These are phyloP conservation scores for Abortiporus biennis DNA, from an alignment of 1,284 basidiomycete genomes.

Conservation along the genomic window DNA sequence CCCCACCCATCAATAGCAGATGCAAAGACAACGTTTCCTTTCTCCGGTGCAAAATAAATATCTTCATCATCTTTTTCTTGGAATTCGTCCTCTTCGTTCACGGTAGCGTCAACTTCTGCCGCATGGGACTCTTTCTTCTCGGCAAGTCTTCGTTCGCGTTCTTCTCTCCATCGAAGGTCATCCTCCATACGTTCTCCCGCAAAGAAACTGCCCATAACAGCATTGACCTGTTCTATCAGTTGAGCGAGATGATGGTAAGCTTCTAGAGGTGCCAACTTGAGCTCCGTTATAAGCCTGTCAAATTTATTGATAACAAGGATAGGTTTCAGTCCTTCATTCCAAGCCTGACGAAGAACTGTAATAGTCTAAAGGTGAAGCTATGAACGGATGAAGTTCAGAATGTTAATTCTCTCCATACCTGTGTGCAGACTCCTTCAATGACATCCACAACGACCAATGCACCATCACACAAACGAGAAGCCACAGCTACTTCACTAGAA, in stretches of 20 bases:
- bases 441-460: slow-evolving; percentile 97
- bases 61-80: slow-evolving; percentile 97
- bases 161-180: slow-evolving; percentile 90
- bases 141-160: slow-evolving; percentile 77
- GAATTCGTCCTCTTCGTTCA: slow-evolving; percentile 58
- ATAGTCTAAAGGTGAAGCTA: slow-evolving; percentile 66
- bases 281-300: slow-evolving; percentile 92
- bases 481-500: slow-evolving; percentile 93
- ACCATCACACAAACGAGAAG: slow-evolving; percentile 91
- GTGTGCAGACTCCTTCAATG: slow-evolving; percentile 97
- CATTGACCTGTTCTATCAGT: slow-evolving; percentile 96
- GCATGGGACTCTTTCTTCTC: slow-evolving; percentile 65
- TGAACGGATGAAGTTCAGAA: not conserved
- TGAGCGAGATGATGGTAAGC: slow-evolving; percentile 93
- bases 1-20: slow-evolving; percentile 98
- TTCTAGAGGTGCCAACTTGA: slow-evolving; percentile 87
- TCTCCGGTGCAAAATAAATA: slow-evolving; percentile 95
- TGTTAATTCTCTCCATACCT: slow-evolving; percentile 49
- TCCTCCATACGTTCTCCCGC: slow-evolving; percentile 97
- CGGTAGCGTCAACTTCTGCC: slow-evolving; percentile 57
- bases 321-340: slow-evolving; percentile 85
- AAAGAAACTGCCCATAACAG: slow-evolving; percentile 96
- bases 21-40: slow-evolving; percentile 96
- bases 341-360: slow-evolving; percentile 91
- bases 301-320: slow-evolving; percentile 98